Base-by-base conservation (phyloP, 1,284 basidiomycete species). In the Pascua sp. region DNA sequence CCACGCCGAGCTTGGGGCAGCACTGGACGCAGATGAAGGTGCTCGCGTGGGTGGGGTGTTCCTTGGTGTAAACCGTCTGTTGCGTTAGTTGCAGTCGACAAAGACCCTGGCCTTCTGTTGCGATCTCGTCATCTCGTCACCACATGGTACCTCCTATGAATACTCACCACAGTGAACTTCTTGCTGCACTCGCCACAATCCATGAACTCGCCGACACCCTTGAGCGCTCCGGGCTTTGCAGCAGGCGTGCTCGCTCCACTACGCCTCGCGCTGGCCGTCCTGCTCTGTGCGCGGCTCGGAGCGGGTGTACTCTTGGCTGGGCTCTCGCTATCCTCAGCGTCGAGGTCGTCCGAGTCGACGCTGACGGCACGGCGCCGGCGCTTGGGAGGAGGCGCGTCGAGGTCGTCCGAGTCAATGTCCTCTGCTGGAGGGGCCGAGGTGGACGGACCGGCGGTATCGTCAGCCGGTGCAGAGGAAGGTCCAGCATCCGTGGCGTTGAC, bases 111-210 rank as follows among this genome's bases (percentile, higher is more conserved):
- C 24, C 24, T 32, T 32, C 24, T 32, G 24, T 32, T 32, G 24
- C 24, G 4, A 32, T 32, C 24, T 32, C 24, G 17, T 32, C 45
- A 43, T 32, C 37, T 47, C 12, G 37, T 12, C 39, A 55, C 16
- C 41, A 38, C n/a, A 10, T 40, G 24, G 24, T 7, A 4, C 24
- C 24, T 32, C 24, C 24, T 32, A 7, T 5, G 24, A 3, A 8
- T 11, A 80, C 90, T 60, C 78, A 96, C 90, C 66, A 95, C 88
- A 16, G 91, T 93, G 73, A 97, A 97, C 66, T 86, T 84, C 57
- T 87, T 87, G 52, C 82, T 81, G 75, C 95, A 98, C 60, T 84
- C 83, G 2, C 85, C 88, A 68, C 95, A 98, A 15, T 82, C 80
- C 66, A 87, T 86, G 57, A 94, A 89, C 67, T 85, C 86, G 0